Evolutionary conservation across 169 alveolate species (phyloP), one percentile per base, ranked within the genome.

Genomic region (Eimeria tenella): DNA sequence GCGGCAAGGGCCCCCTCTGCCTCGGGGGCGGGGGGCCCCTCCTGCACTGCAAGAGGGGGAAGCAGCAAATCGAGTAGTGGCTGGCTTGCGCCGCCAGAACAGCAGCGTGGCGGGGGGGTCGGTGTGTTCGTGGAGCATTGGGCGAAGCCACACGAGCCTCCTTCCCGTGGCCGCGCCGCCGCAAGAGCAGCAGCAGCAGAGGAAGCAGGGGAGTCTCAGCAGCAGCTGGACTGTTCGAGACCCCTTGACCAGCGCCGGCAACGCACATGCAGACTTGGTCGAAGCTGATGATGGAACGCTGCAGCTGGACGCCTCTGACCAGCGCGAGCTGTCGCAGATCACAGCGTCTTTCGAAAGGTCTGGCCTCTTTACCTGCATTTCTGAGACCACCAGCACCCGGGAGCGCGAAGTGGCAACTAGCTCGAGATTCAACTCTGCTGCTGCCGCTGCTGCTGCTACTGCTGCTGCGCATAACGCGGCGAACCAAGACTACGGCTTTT

Each of bases 191-290:
- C 88, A 56, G 89, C 63, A 53, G 70, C 68, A 53, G 17, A 55
- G 8, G 60, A 21, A n/a, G 19, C 65, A 75, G 13, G 89, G 56
- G n/a, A 62, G 79, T 6, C 62, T 84, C 42, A 62, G 81, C 91
- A 84, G 79, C 79, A 84, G 91, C 91, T 84, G 91, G 91, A 84
- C 91, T 15, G 79, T 62, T 84, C 91, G 79, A 7, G 91, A 84
- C 79, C 79, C 79, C 60, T 79, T 84, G 19, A 84, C 63, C n/a
- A 84, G 81, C 70, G 91, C 91, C 17, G 79, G 79, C 60, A 84
- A 25, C 19, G 79, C 79, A 19, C 91, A 62, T 58, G 74, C 74
- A n/a, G 89, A 58, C 31, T 56, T 81, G 56, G 79, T 23, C 11
- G 91, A 63, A 6, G 60, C 65, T 7, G 91, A 84, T 42, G 91